Evolutionary conservation across 2,329 filamentous ascomycete species (phyloP).

Genomic region (Hypoxylon sp.): DNA sequence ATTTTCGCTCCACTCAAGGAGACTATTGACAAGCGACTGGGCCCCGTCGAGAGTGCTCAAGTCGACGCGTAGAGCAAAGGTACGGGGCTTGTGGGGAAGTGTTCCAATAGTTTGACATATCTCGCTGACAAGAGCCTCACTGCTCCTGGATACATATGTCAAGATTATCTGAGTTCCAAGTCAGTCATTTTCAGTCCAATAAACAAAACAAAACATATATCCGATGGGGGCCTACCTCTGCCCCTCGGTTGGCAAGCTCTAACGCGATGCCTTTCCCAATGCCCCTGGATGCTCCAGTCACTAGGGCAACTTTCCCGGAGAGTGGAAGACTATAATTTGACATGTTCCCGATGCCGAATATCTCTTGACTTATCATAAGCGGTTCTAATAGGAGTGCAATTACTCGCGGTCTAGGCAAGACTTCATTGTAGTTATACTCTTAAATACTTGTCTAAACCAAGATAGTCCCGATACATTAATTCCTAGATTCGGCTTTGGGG

Average conservation of each 20-base stretch:
- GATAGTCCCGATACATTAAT: not conserved
- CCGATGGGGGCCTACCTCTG: conserved; percentile 41
- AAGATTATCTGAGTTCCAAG: conserved; percentile 60
- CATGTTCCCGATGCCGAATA: conserved; percentile 25
- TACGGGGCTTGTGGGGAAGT: conserved; percentile 55
- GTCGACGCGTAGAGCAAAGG: conserved; percentile 44
- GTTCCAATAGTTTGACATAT: conserved; percentile 71
- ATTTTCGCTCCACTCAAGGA: conserved; percentile 40
- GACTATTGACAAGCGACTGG: conserved; percentile 38
- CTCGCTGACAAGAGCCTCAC: conserved; percentile 72
- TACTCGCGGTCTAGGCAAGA: not conserved
- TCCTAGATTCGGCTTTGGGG: conserved; percentile 30
- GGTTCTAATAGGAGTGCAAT: not conserved
- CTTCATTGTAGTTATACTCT: not conserved
- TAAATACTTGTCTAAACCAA: conserved; percentile 6
- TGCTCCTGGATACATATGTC: conserved; percentile 74
- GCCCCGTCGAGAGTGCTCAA: conserved; percentile 47
- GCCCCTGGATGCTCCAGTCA: conserved; percentile 56
- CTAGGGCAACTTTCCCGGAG: conserved; percentile 58
- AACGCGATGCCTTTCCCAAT: conserved; percentile 57
- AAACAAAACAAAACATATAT: not conserved
- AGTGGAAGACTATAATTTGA: conserved; percentile 45
- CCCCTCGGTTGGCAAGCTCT: conserved; percentile 56
- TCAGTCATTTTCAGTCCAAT: conserved; percentile 1
- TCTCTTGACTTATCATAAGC: not conserved